Evolutionary conservation across 2,329 filamentous ascomycete genomes (phyloP), one percentile per base, ranked within the genome.

Genomic region (Lachnellula occidentalis): DNA sequence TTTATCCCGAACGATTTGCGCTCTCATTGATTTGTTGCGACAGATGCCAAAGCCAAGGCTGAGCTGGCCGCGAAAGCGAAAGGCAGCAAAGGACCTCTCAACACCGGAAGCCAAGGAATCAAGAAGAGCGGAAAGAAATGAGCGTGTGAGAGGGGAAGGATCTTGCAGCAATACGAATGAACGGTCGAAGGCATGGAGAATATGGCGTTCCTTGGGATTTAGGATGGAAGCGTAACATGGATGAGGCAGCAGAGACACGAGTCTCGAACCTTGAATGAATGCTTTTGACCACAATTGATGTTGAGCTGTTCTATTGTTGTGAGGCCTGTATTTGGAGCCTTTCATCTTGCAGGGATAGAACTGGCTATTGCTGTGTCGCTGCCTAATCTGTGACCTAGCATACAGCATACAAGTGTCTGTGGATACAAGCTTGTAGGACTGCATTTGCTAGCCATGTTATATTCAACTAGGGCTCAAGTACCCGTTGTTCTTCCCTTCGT

Each of bases 61-160:
- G 90, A 91, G 9, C 71, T 95, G 74, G 84, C 86, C n/a, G 79
- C 85, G 58, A 88, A 90, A 76, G 86, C 88, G 45, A 86, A 87
- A 67, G 66, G 64, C 27, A 88, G 88, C 73, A 95, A 95, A 77
- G 92, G 92, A 3, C 92, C 92, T 37, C 71, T 96, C 70, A 92
- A 91, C 76, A 87, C 84, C 34, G 91, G 90, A 34, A 73, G 79
- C 48, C 90, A 95, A 75, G 91, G 90, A 59, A 96, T 97, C 78
- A 96, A 96, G 86, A 96, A 96, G 83, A 94, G 88, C 59, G 92
- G 91, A 74, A 96, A 96, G 88, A 95, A 96, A 86, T 95, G 54
- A 58, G 57, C 48, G 47, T 53, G 39, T 34, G 41, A 15, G 6
- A 19, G 34, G 17, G 19, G 6, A 41, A 42, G n/a, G 45, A 34